Base-by-base conservation (phyloP, 495 filamentous ascomycete species). In the Xylaria telfairii region DNA sequence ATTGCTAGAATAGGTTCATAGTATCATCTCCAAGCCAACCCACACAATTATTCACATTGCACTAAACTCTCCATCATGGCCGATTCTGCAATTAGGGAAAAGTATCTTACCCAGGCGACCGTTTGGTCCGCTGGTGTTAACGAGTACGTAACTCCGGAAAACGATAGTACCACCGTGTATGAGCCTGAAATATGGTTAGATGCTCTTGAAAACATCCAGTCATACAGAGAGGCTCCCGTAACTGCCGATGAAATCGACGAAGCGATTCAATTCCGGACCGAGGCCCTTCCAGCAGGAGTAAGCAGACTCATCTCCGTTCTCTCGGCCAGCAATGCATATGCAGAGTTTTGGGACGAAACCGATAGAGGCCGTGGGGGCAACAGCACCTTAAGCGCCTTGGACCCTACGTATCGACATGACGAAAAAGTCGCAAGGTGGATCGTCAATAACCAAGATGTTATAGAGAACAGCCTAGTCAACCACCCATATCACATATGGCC, bases 121-220 rank as follows among this genome's bases (percentile, higher is more conserved):
- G 21, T 62, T 42, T 62, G 59, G 59, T 62, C 59, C 12, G n/a
- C 26, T 9, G 37, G 37, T 24, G 59, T 42, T 1, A 62, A 39
- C 21, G 17, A 42, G 1, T 62, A 61, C 37, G 9, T 39, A n/a
- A 9, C 30, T 26, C 59, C n/a, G n/a, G n/a, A 39, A 3, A 12
- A 26, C 1, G 34, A 41, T 24, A 26, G 26, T 7, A 17, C 4
- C 6, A 0, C 34, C 30, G 6, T 12, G 34, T 1, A 5, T 5
- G 13, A n/a, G 26, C 51, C 59, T 0, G 37, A 4, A 15, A 62
- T 17, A 13, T 42, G 59, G 34, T 0, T 24, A 42, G 37, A 42
- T 17, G 59, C 59, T 1, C 59, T 62, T 8, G 59, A 62, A 42
- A 62, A 42, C 13, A 62, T 62, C n/a, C 37, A 62, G 37, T 39